Evolutionary conservation across 768 basidiomycete species (phyloP), one percentile per base, ranked within the genome.

Genomic region (Pholiota molesta): DNA sequence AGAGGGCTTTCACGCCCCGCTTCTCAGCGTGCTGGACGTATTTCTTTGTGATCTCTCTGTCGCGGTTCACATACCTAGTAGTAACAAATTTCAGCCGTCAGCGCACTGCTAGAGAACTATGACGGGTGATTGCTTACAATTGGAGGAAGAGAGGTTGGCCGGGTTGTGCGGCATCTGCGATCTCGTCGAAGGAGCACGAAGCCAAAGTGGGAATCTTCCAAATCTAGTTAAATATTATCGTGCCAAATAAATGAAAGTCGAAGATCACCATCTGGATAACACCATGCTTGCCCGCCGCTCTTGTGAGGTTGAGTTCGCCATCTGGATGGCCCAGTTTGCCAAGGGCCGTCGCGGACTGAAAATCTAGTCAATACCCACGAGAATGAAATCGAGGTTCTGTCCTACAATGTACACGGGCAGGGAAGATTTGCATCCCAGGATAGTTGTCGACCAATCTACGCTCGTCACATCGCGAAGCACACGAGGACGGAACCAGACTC

Each of bases 261-360:
- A 7, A 8, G 3, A 57, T 29, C 40, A 80, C 83, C 83, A 84
- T 83, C 62, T 84, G 83, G 53, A 84, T 81, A 33, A 84, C 70
- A 13, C 75, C 77, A 65, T 59, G 86, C 70, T 92, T 92, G 0
- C 85, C 94, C 0, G 94, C 97, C 0, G 95, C 95, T 67, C 89
- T 81, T 1, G 97, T 98, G 26, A 99, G 73, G 68, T 90, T 94
- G 19, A 97, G 81, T 77, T 99, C 97, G 9, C 97, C 97, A 62
- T 97, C 94, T 0, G 95, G 94, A 71, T 99, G 95, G 2, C 97
- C 95, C 1, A 99, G 87, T 77, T 97, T 98, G n/a, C 96, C 94
- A 0, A 95, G 82, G 5, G 92, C 93, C 6, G 94, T 95, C 1
- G 94, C 94, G 16, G 88, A 74, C 78, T 79, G n/a, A 62, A 5